A percentile compares a stretch with the other conserved stretches of the same genome.
phyloP scores from a whole-genome alignment of 2,329 filamentous ascomycete species.

The Lecanicillium sp. region DNA sequence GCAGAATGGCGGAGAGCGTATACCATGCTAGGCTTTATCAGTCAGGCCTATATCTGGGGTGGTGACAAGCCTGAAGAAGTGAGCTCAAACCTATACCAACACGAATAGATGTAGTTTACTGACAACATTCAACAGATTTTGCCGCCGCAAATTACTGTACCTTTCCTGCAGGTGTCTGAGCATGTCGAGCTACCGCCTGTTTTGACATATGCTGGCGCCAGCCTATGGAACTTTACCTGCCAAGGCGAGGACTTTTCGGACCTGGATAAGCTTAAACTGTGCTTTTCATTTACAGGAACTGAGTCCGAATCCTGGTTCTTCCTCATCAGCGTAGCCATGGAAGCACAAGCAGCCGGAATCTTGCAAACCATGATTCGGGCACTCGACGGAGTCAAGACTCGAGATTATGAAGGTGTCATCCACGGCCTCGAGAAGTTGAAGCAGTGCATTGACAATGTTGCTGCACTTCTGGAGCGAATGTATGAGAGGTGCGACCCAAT shows the following conservation, averaged over 20 bases:
- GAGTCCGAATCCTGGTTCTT: slow-evolving; percentile 94
- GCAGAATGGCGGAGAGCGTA: slow-evolving; percentile 78
- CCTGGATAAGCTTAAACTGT: slow-evolving; percentile 60
- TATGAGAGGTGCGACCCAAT: slow-evolving; percentile 81
- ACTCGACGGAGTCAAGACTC: slow-evolving; percentile 56
- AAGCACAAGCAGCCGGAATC: slow-evolving; percentile 66
- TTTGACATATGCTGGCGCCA: slow-evolving; percentile 80
- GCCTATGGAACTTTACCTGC: slow-evolving; percentile 82
- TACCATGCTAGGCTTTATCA: slow-evolving; percentile 66
- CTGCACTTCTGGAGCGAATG: slow-evolving; percentile 67
- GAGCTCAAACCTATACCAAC: too few relatives aligned
- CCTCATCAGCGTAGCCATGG: slow-evolving; percentile 80
- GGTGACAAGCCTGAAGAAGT: slow-evolving; percentile 68
- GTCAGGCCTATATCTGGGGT: slow-evolving; percentile 87
- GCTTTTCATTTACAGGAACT: slow-evolving; percentile 82
- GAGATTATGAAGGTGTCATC: slow-evolving; percentile 53
- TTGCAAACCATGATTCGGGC: slow-evolving; percentile 73
- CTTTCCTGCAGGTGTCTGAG: slow-evolving; percentile 62
- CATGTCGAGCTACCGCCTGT: slow-evolving; percentile 77
- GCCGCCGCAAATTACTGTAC: slow-evolving; percentile 68
- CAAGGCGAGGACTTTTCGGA: slow-evolving; percentile 44
- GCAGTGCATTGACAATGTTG: slow-evolving; percentile 59
- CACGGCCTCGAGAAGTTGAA: slow-evolving; percentile 57
- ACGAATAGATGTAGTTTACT: background rate
- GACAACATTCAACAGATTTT: slow-evolving; percentile 37